A percentile compares a stretch with the other conserved stretches of the same genome.
Conservation (phyloP, 352 stramenopile species). For the Salisapilia sapeloensis region DNA sequence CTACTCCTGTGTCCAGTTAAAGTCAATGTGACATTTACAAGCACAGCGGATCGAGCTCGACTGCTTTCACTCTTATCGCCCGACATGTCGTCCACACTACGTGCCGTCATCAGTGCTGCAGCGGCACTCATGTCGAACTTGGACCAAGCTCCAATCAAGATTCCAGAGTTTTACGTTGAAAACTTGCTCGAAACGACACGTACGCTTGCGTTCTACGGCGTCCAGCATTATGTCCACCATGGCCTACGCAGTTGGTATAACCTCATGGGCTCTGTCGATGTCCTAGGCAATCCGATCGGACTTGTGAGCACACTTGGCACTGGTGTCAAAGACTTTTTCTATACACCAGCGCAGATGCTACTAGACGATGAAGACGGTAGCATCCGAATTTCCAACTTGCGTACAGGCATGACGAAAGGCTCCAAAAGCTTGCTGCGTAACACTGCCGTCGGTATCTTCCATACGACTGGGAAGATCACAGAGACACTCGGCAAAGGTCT, state of each 20-base stretch:
- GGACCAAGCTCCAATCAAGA: slow-evolving; percentile 71
- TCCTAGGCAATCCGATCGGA: slow-evolving; percentile 82
- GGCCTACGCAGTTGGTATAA: slow-evolving; percentile 72
- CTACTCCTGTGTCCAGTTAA: slow-evolving; percentile 73
- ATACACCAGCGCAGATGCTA: slow-evolving; percentile 86
- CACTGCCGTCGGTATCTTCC: slow-evolving; percentile 77
- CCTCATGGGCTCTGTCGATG: slow-evolving; percentile 81
- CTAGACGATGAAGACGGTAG: slow-evolving; percentile 80
- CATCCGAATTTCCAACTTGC: slow-evolving; percentile 69
- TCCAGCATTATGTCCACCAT: slow-evolving; percentile 78
- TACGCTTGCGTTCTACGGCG: slow-evolving; percentile 68
- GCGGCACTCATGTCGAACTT: slow-evolving; percentile 71
- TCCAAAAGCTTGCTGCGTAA: slow-evolving; percentile 78
- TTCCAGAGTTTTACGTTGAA: slow-evolving; percentile 83
- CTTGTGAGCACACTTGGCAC: slow-evolving; percentile 80
- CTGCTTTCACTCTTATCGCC: slow-evolving; percentile 65
- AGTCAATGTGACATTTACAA: slow-evolving; percentile 78
- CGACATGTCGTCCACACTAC: slow-evolving; percentile 63
- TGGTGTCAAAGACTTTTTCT: slow-evolving; percentile 90
- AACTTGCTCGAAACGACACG: slow-evolving; percentile 78
- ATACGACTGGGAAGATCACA: slow-evolving; percentile 81
- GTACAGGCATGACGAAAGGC: slow-evolving; percentile 78
- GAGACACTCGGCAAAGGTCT: slow-evolving; percentile 80
- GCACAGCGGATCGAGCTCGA: slow-evolving; percentile 66
- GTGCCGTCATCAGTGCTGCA: slow-evolving; percentile 62